These are phyloP conservation scores for Fusarium protoensiforme DNA, from an alignment of 2,329 filamentous ascomycete genomes.

Conservation along the genomic window DNA sequence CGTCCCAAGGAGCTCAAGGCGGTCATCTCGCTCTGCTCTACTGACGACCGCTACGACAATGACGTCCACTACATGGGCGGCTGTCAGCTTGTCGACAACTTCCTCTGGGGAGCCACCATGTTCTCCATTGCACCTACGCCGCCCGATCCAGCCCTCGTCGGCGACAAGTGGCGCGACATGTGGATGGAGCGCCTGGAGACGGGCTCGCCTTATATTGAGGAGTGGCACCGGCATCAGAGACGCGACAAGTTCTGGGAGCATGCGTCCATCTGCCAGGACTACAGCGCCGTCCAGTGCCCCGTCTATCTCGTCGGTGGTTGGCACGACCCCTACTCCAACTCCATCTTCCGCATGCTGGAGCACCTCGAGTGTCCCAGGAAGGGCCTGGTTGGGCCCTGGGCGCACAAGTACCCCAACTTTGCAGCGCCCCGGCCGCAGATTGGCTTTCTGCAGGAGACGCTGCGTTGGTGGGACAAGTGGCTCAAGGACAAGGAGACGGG, in stretches of 20 bases:
- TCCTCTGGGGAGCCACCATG: not conserved
- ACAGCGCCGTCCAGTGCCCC: slow-evolving; percentile 1
- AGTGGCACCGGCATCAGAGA: slow-evolving; percentile 7
- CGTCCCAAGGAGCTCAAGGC: not conserved
- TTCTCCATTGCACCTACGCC: slow-evolving; percentile 2
- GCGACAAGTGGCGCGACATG: slow-evolving; percentile 4
- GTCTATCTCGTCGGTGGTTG: slow-evolving; percentile 10
- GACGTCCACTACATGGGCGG: not conserved
- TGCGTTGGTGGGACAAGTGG: slow-evolving; percentile 13
- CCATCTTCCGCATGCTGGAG: slow-evolving; percentile 10
- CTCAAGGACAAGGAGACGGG: slow-evolving; percentile 3
- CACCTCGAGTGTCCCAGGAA: slow-evolving; percentile 1
- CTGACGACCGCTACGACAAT: not conserved
- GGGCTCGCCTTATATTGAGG: not conserved
- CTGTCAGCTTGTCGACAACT: not conserved
- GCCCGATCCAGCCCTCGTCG: slow-evolving; percentile 2
- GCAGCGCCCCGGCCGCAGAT: slow-evolving; percentile 2
- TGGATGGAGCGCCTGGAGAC: slow-evolving; percentile 3
- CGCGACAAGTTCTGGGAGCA: slow-evolving; percentile 6
- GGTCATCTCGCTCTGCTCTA: not conserved
- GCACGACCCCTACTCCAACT: slow-evolving; percentile 4
- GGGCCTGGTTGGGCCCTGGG: slow-evolving; percentile 3
- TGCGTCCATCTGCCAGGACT: slow-evolving; percentile 6
- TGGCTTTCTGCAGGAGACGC: slow-evolving; percentile 4
- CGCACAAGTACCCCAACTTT: slow-evolving; percentile 14